A percentile compares a stretch with the other conserved stretches of the same genome.
Evolutionary conservation across 305 asterid species (phyloP).

Genomic region (Ilex paraguariensis): DNA sequence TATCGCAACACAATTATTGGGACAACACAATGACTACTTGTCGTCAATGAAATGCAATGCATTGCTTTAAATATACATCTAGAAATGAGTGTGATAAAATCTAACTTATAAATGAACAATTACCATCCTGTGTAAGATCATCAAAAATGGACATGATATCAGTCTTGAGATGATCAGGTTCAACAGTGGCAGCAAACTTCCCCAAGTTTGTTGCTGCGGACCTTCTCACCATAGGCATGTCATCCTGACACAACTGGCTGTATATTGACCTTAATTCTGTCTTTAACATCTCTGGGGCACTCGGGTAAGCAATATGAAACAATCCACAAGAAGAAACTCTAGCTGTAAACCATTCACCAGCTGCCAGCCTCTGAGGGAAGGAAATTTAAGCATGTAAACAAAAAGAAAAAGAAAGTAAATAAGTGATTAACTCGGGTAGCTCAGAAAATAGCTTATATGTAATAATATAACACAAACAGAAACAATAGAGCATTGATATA

Average conservation of each 20-base stretch:
- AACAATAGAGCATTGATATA: no score
- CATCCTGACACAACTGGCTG: conserved; percentile 5
- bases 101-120: no score
- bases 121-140: conserved; percentile 4
- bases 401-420: no score
- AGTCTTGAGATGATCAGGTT: conserved; percentile 4
- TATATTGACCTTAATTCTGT: conserved; percentile 3
- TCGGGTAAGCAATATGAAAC: conserved; percentile 71
- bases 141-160: conserved; percentile 1
- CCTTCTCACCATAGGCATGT: conserved; percentile 5
- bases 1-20: no score
- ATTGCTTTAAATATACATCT: no score
- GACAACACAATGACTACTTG: no score
- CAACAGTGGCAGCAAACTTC: conserved; percentile 6
- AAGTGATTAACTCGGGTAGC: no score
- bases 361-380: not conserved
- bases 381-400: conserved; percentile 10
- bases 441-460: no score
- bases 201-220: conserved; percentile 2
- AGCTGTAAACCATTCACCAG: conserved; percentile 68
- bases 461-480: no score
- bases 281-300: conserved; percentile 2
- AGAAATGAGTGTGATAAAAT: no score
- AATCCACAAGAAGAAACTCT: conserved; percentile 93
- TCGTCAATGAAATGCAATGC: no score